phyloP scores from a whole-genome alignment of 169 alveolate genomes.

The Eimeria sp. region DNA sequence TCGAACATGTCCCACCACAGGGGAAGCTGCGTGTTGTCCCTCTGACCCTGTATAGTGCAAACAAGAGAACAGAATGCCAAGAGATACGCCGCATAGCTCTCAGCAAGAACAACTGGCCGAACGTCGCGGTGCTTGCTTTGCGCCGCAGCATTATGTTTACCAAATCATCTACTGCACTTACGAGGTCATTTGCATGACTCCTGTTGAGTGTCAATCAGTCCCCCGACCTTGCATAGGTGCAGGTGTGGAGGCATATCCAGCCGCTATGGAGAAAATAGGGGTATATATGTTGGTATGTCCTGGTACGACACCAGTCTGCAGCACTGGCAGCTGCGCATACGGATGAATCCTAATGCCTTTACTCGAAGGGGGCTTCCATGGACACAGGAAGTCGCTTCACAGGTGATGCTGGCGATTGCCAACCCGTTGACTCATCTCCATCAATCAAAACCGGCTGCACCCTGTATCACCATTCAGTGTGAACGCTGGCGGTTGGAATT shows the following conservation, averaged over 20 bases:
- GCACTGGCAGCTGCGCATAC: not conserved
- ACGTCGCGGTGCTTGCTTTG: not conserved
- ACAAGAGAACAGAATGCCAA: not conserved
- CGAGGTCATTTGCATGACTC: not conserved
- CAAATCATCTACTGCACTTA: not conserved
- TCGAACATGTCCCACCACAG: not conserved
- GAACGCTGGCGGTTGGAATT: not conserved
- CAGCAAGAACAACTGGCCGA: not conserved
- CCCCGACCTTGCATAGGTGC: not conserved
- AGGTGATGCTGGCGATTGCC: not conserved
- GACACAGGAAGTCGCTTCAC: not conserved
- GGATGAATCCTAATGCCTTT: not conserved
- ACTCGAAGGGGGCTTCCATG: too few relatives aligned
- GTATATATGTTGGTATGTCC: not conserved
- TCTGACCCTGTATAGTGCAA: not conserved
- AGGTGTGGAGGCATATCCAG: too few relatives aligned
- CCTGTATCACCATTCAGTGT: not conserved
- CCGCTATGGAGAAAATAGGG: not conserved
- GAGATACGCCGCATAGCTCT: not conserved
- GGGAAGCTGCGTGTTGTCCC: not conserved
- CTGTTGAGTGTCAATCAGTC: not conserved
- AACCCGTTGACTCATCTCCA: not conserved
- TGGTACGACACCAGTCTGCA: constrained; percentile 12
- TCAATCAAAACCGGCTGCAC: not conserved
- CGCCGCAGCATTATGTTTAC: not conserved